Evolutionary conservation across 1,284 basidiomycete species (phyloP).

Genomic region (Phylloporus sp.): DNA sequence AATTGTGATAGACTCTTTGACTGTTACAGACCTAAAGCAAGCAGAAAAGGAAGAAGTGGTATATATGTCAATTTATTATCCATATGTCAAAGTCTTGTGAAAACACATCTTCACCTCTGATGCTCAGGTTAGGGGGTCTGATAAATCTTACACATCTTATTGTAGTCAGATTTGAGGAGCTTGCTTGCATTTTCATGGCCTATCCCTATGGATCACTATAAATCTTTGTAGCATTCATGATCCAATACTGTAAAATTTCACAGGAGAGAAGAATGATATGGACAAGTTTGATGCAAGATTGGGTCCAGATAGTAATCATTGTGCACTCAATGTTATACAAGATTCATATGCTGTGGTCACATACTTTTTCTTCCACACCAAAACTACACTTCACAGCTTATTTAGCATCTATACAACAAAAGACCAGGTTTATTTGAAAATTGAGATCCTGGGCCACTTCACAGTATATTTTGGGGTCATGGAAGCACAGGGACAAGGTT

Average conservation of each 20-base stretch:
- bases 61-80: conserved; percentile 17
- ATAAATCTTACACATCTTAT: conserved; percentile 6
- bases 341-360: conserved; percentile 45
- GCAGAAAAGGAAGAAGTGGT: conserved; percentile 28
- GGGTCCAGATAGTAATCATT: conserved; percentile 27
- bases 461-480: conserved; percentile 28
- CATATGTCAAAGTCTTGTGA: conserved; percentile 9
- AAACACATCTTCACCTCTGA: conserved; percentile 16
- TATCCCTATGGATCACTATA: conserved; percentile 26
- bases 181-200: not conserved
- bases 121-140: conserved; percentile 20
- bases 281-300: conserved; percentile 30
- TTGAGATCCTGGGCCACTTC: conserved; percentile 24
- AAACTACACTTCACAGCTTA: conserved; percentile 29
- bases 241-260: conserved; percentile 44
- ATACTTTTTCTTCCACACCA: conserved; percentile 43
- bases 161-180: conserved; percentile 24
- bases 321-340: conserved; percentile 33
- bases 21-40: conserved; percentile 18
- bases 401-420: conserved; percentile 28
- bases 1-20: conserved; percentile 13
- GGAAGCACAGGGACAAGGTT: conserved; percentile 34
- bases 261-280: conserved; percentile 45
- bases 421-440: conserved; percentile 28
- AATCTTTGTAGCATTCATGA: conserved; percentile 45